Conservation (phyloP, 2,329 filamentous ascomycete species). For the Sporothrix sp. region DNA sequence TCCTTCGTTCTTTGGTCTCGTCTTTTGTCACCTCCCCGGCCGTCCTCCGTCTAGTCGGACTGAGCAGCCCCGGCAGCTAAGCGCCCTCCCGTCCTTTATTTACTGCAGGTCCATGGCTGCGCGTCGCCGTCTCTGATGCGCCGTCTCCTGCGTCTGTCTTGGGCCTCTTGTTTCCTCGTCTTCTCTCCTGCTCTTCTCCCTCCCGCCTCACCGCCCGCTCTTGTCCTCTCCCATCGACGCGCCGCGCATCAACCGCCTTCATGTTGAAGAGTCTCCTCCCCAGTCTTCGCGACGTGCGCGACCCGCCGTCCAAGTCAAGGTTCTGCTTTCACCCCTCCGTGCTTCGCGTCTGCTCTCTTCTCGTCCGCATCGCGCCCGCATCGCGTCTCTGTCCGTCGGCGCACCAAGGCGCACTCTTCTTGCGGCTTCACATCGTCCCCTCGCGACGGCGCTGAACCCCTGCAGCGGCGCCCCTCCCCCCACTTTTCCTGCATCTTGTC, state of each 20-base stretch:
- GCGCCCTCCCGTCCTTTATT: not conserved
- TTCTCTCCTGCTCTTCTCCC: not conserved
- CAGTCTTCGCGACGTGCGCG: conserved; percentile 22
- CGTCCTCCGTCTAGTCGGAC: not conserved
- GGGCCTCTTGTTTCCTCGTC: not conserved
- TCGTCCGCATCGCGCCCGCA: not conserved
- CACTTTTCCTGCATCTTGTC: too few species aligned
- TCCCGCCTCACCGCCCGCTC: not conserved
- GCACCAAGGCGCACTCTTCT: not conserved
- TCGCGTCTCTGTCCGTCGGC: not conserved
- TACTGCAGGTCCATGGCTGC: not conserved
- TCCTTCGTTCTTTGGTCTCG: conserved; percentile 4
- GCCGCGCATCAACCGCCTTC: not conserved
- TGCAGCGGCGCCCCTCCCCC: conserved; percentile 8
- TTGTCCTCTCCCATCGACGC: not conserved
- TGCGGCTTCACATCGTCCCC: too few species aligned
- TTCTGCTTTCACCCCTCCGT: conserved; percentile 13
- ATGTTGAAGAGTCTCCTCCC: conserved; percentile 23
- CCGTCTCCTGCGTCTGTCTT: not conserved
- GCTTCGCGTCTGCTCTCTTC: not conserved
- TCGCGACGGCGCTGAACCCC: too few species aligned
- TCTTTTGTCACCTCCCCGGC: not conserved
- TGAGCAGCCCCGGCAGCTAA: not conserved
- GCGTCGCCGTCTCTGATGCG: conserved; percentile 3
- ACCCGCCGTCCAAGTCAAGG: conserved; percentile 23